Conservation (phyloP, 1,139 yeast species). For the Yamadazyma membranifaciens region DNA sequence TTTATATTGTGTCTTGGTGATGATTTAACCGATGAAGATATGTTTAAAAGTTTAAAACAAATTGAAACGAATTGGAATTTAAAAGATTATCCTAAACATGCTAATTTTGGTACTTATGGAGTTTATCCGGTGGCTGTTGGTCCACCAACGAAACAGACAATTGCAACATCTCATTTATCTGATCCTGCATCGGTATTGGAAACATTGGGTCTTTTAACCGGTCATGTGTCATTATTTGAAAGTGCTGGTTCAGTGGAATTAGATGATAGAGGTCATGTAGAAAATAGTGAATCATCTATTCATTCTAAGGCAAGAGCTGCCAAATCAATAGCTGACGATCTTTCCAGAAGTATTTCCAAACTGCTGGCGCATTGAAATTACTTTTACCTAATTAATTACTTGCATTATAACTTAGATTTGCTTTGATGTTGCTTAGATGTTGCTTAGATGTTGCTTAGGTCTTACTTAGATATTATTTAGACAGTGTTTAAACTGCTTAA, state of each 20-base stretch:
- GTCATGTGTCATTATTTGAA: constrained; percentile 71
- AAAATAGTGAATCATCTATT: constrained; percentile 44
- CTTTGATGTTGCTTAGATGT: too few species aligned
- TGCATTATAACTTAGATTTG: too few species aligned
- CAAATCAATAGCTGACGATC: not conserved
- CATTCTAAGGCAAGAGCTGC: constrained; percentile 41
- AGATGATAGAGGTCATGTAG: constrained; percentile 71
- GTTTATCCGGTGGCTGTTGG: constrained; percentile 92
- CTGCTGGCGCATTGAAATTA: too few species aligned
- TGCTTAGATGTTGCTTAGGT: too few species aligned
- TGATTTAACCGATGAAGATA: constrained; percentile 95
- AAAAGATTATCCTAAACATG: constrained; percentile 36
- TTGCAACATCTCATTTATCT: constrained; percentile 83
- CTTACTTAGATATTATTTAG: too few species aligned
- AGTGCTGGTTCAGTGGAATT: constrained; percentile 72
- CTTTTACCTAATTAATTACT: too few species aligned
- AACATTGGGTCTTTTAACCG: constrained; percentile 76
- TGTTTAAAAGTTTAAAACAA: constrained; percentile 74
- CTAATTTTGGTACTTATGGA: constrained; percentile 52
- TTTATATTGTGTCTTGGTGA: constrained; percentile 91
- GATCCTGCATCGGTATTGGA: constrained; percentile 87
- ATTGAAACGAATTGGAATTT: constrained; percentile 53
- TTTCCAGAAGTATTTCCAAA: too few species aligned
- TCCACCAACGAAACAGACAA: constrained; percentile 85
- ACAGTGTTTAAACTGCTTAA: too few species aligned